Conservation (phyloP, 176 grass and related monocot genomes). For the Phragmites australis region DNA sequence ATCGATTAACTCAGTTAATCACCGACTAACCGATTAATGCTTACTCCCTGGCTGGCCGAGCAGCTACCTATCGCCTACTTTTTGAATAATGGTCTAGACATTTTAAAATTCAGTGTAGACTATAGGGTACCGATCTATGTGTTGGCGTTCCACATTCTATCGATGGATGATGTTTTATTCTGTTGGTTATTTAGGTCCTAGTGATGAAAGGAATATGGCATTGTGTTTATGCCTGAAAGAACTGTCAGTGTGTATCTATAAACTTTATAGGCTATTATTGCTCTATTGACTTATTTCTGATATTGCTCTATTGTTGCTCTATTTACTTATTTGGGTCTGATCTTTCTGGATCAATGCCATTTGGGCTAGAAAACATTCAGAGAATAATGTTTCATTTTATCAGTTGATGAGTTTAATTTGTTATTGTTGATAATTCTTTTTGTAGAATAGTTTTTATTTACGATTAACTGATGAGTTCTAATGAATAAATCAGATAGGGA, state of each 20-base stretch:
- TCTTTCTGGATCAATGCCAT: conserved; percentile 23
- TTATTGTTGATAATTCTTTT: not conserved
- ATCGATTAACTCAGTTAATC: too few species aligned
- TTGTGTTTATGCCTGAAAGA: conserved; percentile 19
- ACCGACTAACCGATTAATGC: too few species aligned
- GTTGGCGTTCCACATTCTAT: not conserved
- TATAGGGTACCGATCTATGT: not conserved
- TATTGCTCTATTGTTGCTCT: conserved; percentile 1
- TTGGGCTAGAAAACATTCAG: not conserved
- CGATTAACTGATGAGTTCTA: not conserved
- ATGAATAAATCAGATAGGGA: too few species aligned
- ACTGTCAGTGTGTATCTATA: not conserved
- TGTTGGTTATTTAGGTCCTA: not conserved
- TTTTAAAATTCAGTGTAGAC: not conserved
- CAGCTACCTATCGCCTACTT: too few species aligned
- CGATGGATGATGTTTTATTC: not conserved
- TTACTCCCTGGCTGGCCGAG: too few species aligned
- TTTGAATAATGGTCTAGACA: not conserved
- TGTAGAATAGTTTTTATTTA: not conserved
- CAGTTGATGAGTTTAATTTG: not conserved
- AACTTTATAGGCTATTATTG: not conserved
- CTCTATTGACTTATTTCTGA: not conserved
- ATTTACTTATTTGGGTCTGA: not conserved
- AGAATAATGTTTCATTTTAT: not conserved
- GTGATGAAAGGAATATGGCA: not conserved